These are phyloP conservation scores for Paracorniculantispora psalliotae DNA, from an alignment of 2,329 filamentous ascomycete species.

Conservation along the genomic window DNA sequence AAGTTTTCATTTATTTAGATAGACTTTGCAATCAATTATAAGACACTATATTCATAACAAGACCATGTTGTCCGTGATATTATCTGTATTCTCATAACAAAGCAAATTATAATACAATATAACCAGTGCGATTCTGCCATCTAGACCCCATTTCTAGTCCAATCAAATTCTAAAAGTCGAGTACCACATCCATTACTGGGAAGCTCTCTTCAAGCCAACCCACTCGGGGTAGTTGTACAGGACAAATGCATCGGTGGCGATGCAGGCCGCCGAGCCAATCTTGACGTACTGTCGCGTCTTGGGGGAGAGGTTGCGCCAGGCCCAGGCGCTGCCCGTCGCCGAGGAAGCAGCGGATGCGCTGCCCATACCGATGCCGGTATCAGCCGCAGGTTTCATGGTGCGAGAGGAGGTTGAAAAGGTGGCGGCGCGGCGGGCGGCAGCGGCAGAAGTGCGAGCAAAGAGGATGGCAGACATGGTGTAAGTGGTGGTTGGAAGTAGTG, in stretches of 20 bases:
- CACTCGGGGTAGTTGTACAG: constrained; percentile 7
- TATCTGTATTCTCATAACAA: neutral
- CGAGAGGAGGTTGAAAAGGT: constrained; percentile 2
- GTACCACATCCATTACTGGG: neutral
- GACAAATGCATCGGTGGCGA: constrained; percentile 4
- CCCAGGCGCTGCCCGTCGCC: neutral
- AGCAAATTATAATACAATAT: neutral
- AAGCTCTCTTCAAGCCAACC: constrained; percentile 1
- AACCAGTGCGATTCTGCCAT: too few relatives aligned
- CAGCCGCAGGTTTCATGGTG: neutral
- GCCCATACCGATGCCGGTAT: neutral
- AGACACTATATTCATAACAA: too few relatives aligned
- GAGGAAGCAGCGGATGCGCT: neutral
- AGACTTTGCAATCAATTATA: too few relatives aligned
- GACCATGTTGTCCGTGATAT: too few relatives aligned
- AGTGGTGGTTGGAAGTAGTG: neutral
- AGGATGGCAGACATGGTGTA: constrained; percentile 8
- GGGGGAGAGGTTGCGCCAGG: constrained; percentile 10
- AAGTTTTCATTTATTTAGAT: neutral
- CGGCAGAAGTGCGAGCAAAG: neutral
- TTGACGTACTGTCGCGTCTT: constrained; percentile 10
- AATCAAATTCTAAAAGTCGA: neutral
- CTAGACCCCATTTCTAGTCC: neutral
- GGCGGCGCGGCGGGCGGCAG: constrained; percentile 1
- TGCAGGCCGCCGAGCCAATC: neutral